Percentiles rank a stretch among this genome's conserved stretches.
phyloP scores from a whole-genome alignment of 495 filamentous ascomycete genomes.

The Hypoxylon intermedium region DNA sequence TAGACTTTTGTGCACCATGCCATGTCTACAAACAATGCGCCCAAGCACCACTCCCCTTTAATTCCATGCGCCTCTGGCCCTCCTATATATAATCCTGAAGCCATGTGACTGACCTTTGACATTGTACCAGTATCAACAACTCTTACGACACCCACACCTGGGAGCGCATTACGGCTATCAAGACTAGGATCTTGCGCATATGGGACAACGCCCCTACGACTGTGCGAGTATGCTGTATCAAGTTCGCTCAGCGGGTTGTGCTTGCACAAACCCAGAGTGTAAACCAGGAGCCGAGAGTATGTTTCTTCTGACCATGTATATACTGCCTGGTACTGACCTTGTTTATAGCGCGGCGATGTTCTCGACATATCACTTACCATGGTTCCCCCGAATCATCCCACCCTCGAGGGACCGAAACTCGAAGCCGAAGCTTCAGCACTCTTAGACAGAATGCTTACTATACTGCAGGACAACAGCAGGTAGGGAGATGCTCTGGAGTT shows the following conservation, averaged over 20 bases:
- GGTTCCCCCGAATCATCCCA: conserved; percentile 80
- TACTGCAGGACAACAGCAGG: conserved; percentile 86
- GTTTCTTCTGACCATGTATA: conserved; percentile 34
- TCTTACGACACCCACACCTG: conserved; percentile 78
- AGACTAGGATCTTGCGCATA: conserved; percentile 81
- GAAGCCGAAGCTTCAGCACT: conserved; percentile 92
- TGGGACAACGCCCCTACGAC: conserved; percentile 83
- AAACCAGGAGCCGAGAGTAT: conserved; percentile 84
- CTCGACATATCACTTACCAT: conserved; percentile 87
- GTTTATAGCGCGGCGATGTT: conserved; percentile 72
- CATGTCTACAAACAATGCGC: conserved; percentile 17
- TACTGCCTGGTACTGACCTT: conserved; percentile 39
- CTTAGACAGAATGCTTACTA: conserved; percentile 84
- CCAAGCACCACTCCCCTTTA: conserved; percentile 16
- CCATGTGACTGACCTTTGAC: conserved; percentile 42
- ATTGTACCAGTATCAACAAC: conserved; percentile 74
- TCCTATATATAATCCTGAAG: conserved; percentile 23
- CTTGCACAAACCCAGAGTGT: conserved; percentile 86
- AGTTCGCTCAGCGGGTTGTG: conserved; percentile 92
- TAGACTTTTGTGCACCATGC: conserved; percentile 31
- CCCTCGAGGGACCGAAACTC: conserved; percentile 77
- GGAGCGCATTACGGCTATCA: conserved; percentile 88
- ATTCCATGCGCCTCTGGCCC: conserved; percentile 14
- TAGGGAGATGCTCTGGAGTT: conserved; percentile 46
- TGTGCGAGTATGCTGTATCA: conserved; percentile 91